phyloP scores from a whole-genome alignment of 441 rosid genomes.

The Brassica balearica region DNA sequence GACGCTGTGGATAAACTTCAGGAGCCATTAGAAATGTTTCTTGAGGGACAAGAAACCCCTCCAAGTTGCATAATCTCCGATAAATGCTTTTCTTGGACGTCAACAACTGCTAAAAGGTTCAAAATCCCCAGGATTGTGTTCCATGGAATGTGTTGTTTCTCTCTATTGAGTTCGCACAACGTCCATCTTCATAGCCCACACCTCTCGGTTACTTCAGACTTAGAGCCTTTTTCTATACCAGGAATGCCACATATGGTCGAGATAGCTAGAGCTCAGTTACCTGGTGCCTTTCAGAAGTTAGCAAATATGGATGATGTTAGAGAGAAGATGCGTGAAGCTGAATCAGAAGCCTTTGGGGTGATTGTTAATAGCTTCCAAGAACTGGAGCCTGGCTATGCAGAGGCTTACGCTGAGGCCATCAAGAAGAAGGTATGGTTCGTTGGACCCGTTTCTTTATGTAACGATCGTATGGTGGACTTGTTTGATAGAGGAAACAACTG shows the following conservation, averaged over 20 bases:
- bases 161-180: conserved; percentile 54
- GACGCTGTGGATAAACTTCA: conserved; percentile 46
- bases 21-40: conserved; percentile 50
- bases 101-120: conserved; percentile 47
- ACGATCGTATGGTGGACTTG: conserved; percentile 42
- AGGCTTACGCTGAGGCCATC: conserved; percentile 50
- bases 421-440: conserved; percentile 57
- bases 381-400: conserved; percentile 52
- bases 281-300: conserved; percentile 48
- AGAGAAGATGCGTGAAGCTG: conserved; percentile 56
- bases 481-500: conserved; percentile 59
- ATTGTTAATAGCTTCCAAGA: conserved; percentile 58
- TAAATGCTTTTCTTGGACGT: conserved; percentile 53
- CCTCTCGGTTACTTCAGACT: conserved; percentile 43
- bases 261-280: conserved; percentile 57
- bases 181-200: conserved; percentile 39
- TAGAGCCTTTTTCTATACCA: conserved; percentile 50
- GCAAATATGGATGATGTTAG: conserved; percentile 53
- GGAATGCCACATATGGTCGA: conserved; percentile 49
- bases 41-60: conserved; percentile 35
- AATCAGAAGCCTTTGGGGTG: conserved; percentile 57
- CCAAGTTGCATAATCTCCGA: conserved; percentile 66
- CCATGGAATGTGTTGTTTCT: conserved; percentile 55
- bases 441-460: conserved; percentile 65
- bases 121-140: conserved; percentile 56